Percentiles rank a stretch among this genome's conserved stretches.
Evolutionary conservation across 148 eudicot genomes (phyloP).

Genomic region (Pharnaceum exiguum): DNA sequence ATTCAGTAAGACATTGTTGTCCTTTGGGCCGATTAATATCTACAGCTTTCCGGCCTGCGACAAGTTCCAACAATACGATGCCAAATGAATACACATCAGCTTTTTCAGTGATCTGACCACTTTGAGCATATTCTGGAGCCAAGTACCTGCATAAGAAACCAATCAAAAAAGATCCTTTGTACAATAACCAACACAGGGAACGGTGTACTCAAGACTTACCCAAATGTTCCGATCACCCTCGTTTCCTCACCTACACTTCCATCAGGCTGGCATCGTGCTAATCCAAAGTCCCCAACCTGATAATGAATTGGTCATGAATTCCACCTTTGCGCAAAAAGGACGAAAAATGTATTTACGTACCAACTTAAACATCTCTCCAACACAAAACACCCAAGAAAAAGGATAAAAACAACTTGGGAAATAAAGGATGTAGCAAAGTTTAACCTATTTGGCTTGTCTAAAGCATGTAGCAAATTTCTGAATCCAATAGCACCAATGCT

Average conservation of each 20-base stretch:
- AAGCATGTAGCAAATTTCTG: too few species aligned
- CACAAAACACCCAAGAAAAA: background rate
- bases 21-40: constrained; percentile 82
- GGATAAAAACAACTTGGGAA: too few species aligned
- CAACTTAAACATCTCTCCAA: background rate
- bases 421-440: too few species aligned
- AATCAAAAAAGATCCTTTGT: background rate
- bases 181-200: background rate
- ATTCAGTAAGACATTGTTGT: constrained; percentile 75
- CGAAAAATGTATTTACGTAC: background rate
- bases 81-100: constrained; percentile 94
- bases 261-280: constrained; percentile 89
- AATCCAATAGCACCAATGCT: too few species aligned
- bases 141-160: constrained; percentile 41
- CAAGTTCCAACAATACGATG: constrained; percentile 67
- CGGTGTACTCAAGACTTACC: constrained; percentile 36
- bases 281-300: constrained; percentile 94
- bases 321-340: background rate
- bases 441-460: too few species aligned
- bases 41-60: constrained; percentile 85
- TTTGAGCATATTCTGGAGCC: constrained; percentile 96
- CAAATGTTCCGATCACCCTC: constrained; percentile 85
- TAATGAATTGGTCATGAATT: background rate
- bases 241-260: constrained; percentile 71
- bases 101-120: constrained; percentile 83